Conservation (phyloP, 2,329 filamentous ascomycete species). For the Exophiala xenobiotica region DNA sequence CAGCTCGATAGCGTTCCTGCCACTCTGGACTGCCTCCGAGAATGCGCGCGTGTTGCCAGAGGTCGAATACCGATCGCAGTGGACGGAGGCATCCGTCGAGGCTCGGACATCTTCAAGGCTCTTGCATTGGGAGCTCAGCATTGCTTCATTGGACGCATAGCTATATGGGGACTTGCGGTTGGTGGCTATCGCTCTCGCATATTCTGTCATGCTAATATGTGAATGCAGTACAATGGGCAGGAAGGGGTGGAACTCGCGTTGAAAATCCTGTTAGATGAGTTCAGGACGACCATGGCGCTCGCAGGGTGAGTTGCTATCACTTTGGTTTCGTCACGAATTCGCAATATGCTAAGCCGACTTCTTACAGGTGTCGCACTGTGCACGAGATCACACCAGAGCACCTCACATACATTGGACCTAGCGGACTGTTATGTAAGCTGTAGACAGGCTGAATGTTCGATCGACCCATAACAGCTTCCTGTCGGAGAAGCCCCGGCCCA, state of each 20-base stretch:
- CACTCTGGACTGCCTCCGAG: slow-evolving; percentile 36
- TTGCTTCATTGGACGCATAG: slow-evolving; percentile 35
- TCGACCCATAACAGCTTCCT: too few relatives aligned
- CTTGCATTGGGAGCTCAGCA: slow-evolving; percentile 36
- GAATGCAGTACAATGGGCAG: background rate
- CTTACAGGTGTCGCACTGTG: slow-evolving; percentile 7
- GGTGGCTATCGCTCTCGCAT: background rate
- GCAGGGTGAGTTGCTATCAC: slow-evolving; percentile 14
- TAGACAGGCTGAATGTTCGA: too few relatives aligned
- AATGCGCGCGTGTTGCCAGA: slow-evolving; percentile 25
- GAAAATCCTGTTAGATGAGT: background rate
- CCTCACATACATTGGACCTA: slow-evolving; percentile 3
- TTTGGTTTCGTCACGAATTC: background rate
- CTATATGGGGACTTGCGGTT: slow-evolving; percentile 39
- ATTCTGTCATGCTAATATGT: background rate
- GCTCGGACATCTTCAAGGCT: slow-evolving; percentile 50
- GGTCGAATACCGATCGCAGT: slow-evolving; percentile 14
- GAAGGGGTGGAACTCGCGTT: background rate
- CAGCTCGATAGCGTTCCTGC: slow-evolving; percentile 38
- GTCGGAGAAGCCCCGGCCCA: too few relatives aligned
- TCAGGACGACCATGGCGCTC: slow-evolving; percentile 16
- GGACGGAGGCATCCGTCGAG: slow-evolving; percentile 57
- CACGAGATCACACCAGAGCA: slow-evolving; percentile 11
- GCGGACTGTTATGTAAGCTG: slow-evolving; percentile 5
- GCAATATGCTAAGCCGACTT: background rate